phyloP scores from a whole-genome alignment of 1,284 basidiomycete species.

The Ganoderma sp. region DNA sequence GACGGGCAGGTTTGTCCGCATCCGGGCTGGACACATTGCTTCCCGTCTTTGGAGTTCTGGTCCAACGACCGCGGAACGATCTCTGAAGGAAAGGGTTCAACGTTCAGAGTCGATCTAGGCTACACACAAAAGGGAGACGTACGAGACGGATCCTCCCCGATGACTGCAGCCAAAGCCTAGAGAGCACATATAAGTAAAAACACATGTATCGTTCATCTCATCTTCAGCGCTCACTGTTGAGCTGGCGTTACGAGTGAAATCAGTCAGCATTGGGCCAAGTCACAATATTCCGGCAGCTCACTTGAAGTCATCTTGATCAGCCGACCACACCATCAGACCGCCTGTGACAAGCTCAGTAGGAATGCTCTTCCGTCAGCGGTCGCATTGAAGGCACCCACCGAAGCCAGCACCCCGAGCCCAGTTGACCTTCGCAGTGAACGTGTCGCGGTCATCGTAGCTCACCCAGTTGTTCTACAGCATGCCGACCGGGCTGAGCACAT shows the following conservation, averaged over 20 bases:
- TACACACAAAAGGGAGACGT: neutral
- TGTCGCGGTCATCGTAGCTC: constrained; percentile 27
- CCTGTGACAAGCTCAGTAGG: neutral
- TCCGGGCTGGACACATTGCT: constrained; percentile 13
- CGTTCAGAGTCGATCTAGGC: neutral
- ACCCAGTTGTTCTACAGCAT: constrained; percentile 19
- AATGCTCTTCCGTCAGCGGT: neutral
- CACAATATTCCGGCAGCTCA: neutral
- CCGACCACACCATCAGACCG: constrained; percentile 2
- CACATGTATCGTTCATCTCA: neutral
- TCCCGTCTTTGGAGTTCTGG: constrained; percentile 20
- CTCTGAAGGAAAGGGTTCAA: neutral
- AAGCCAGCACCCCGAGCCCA: constrained; percentile 7
- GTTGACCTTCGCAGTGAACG: constrained; percentile 22
- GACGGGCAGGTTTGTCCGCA: constrained; percentile 19
- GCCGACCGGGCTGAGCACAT: neutral
- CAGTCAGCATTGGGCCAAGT: neutral
- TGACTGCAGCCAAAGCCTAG: neutral
- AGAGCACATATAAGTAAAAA: neutral
- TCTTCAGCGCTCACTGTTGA: neutral
- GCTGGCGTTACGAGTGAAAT: neutral
- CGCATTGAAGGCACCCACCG: neutral
- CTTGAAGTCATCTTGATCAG: neutral
- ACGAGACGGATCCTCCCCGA: neutral
- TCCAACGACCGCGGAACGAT: constrained; percentile 7